Conservation (phyloP, 2,329 filamentous ascomycete species). For the Clarireedia monteithiana region DNA sequence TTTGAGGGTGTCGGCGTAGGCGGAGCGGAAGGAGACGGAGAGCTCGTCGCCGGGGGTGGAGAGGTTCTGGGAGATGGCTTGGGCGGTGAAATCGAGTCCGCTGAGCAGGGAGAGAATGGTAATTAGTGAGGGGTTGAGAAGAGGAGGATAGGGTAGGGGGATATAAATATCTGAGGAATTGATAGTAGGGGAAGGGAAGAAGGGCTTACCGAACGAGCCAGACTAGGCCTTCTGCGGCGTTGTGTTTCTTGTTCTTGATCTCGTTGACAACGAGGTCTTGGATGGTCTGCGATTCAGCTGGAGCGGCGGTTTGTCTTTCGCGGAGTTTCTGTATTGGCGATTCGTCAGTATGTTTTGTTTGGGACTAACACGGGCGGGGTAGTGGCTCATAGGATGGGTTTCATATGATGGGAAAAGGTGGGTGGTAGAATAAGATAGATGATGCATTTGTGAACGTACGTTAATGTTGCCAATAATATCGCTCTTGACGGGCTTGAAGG, state of each 20-base stretch:
- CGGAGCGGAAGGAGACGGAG: conserved; percentile 73
- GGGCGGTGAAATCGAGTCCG: conserved; percentile 87
- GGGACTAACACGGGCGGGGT: background rate
- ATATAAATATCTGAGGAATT: conserved; percentile 21
- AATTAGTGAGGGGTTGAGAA: background rate
- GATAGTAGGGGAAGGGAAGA: conserved; percentile 36
- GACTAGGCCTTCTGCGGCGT: conserved; percentile 78
- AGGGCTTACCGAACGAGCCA: conserved; percentile 75
- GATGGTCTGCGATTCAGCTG: conserved; percentile 71
- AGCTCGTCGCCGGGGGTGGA: conserved; percentile 65
- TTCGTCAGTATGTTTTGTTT: conserved; percentile 4
- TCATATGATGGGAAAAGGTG: background rate
- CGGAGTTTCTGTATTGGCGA: conserved; percentile 66
- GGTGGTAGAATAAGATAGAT: background rate
- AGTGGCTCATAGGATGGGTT: background rate
- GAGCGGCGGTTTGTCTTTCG: conserved; percentile 70
- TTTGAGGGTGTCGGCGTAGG: conserved; percentile 83
- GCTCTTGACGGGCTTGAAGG: conserved; percentile 84
- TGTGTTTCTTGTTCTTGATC: conserved; percentile 82
- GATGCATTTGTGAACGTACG: conserved; percentile 38
- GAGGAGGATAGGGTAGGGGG: background rate
- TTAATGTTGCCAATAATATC: conserved; percentile 91
- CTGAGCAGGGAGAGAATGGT: conserved; percentile 36
- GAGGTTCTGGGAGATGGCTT: conserved; percentile 73
- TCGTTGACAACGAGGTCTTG: conserved; percentile 83